phyloP scores from a whole-genome alignment of 495 filamentous ascomycete species.

The Sabuloglossum arenarium region DNA sequence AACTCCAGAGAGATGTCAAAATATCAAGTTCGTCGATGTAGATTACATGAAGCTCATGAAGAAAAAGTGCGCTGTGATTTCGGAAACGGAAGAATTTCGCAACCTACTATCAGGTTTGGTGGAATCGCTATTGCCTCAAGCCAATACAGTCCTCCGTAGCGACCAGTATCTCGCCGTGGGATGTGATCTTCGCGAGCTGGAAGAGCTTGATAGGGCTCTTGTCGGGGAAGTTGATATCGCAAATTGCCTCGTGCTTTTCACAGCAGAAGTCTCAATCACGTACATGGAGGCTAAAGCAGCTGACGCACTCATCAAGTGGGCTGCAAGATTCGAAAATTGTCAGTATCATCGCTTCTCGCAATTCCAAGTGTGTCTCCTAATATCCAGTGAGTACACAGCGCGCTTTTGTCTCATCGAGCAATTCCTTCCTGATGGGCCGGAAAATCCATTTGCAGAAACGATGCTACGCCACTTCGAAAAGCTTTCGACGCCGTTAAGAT shows the following conservation, averaged over 20 bases:
- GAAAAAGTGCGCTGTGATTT: constrained; percentile 48
- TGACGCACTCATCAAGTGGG: constrained; percentile 53
- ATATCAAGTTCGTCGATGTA: constrained; percentile 59
- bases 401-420: constrained; percentile 83
- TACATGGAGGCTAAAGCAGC: constrained; percentile 70
- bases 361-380: neutral
- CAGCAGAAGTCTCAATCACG: constrained; percentile 75
- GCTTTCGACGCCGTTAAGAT: constrained; percentile 52
- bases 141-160: constrained; percentile 35
- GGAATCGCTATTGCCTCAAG: constrained; percentile 23
- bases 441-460: constrained; percentile 68
- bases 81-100: constrained; percentile 34
- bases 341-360: neutral
- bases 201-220: constrained; percentile 33
- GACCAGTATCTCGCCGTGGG: constrained; percentile 57
- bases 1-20: constrained; percentile 30
- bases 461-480: constrained; percentile 79
- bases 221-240: constrained; percentile 29
- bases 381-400: neutral
- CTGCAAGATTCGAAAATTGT: constrained; percentile 38
- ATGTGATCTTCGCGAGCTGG: constrained; percentile 55
- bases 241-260: constrained; percentile 46
- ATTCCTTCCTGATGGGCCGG: constrained; percentile 50
- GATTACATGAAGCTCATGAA: constrained; percentile 67
- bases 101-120: constrained; percentile 26